Evolutionary conservation across 441 rosid genomes (phyloP).

Genomic region (Eruca vesicaria): DNA sequence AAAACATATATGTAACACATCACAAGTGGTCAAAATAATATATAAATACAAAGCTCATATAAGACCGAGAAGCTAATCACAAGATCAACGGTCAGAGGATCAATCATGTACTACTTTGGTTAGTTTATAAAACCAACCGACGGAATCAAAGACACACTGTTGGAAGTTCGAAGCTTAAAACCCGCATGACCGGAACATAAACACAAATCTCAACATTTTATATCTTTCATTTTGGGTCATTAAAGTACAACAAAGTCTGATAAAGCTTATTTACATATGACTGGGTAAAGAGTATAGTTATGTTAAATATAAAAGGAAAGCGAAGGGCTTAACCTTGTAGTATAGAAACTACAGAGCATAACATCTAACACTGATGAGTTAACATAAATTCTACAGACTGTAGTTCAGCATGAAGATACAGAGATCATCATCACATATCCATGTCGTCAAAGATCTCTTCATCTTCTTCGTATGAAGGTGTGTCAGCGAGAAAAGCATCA

Average conservation of each 20-base stretch:
- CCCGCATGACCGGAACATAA: neutral
- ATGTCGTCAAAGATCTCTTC: conserved; percentile 74
- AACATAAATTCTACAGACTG: conserved; percentile 26
- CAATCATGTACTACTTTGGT: too few relatives aligned
- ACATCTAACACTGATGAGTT: conserved; percentile 4
- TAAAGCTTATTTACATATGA: conserved; percentile 7
- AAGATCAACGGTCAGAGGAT: too few relatives aligned
- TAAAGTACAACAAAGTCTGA: neutral
- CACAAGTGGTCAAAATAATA: too few relatives aligned
- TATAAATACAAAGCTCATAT: too few relatives aligned
- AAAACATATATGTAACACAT: too few relatives aligned
- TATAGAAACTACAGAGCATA: conserved; percentile 18
- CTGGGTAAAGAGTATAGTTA: neutral
- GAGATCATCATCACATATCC: conserved; percentile 64
- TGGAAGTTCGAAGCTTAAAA: too few relatives aligned
- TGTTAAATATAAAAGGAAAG: conserved; percentile 29
- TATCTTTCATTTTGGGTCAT: neutral
- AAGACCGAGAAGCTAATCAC: too few relatives aligned
- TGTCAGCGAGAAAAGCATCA: conserved; percentile 52
- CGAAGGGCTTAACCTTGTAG: conserved; percentile 26
- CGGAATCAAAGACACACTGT: too few relatives aligned
- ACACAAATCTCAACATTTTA: conserved; percentile 4
- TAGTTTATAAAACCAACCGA: too few relatives aligned
- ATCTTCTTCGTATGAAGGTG: conserved; percentile 48
- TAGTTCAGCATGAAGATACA: conserved; percentile 9